Evolutionary conservation across 2,329 filamentous ascomycete species (phyloP), one percentile per base, ranked within the genome.

Genomic region (Ascochyta pisi): DNA sequence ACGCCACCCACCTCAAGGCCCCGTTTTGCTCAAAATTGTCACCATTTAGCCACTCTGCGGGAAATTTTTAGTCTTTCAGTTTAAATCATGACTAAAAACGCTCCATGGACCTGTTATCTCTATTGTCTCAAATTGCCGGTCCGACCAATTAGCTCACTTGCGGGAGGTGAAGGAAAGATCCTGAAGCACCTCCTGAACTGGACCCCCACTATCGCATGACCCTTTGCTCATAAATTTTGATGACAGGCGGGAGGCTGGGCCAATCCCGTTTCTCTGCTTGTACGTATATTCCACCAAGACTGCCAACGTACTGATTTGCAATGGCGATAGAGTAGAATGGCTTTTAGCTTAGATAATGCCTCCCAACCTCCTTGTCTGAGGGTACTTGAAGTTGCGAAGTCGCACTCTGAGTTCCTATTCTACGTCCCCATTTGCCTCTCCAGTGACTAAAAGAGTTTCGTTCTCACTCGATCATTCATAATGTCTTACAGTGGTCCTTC

Each of bases 331-430:
- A 34, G 22, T 26, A n/a, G 35, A 46, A 29, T 34, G 19, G 26
- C n/a, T 23, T 4, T 6, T 16, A n/a, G 44, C 29, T 54, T 37
- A 48, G 29, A n/a, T 41, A 48, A 42, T 13, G 13, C 23, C 31
- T 31, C 42, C 50, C 50, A 54, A 19, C 50, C 38, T 47, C 43
- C 50, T 26, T 5, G 23, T 37, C 26, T 29, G 37, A 40, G 29
- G 48, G 23, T 16, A 37, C 8, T 38, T 47, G 27, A 48, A 47
- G 15, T 10, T 9, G 8, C 9, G 6, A 24, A 54, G 24, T 16
- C 26, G 16, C 29, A 35, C 16, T 8, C 13, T 19, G 13, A 12
- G 1, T 4, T 23, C 23, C 9, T 8, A 1, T 9, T 33, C 12
- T 22, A 13, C 12, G 24, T 26, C 31, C 27, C 13, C 29, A n/a